Evolutionary conservation across 2,329 filamentous ascomycete genomes (phyloP), one percentile per base, ranked within the genome.

Genomic region (Colletotrichum incanum): DNA sequence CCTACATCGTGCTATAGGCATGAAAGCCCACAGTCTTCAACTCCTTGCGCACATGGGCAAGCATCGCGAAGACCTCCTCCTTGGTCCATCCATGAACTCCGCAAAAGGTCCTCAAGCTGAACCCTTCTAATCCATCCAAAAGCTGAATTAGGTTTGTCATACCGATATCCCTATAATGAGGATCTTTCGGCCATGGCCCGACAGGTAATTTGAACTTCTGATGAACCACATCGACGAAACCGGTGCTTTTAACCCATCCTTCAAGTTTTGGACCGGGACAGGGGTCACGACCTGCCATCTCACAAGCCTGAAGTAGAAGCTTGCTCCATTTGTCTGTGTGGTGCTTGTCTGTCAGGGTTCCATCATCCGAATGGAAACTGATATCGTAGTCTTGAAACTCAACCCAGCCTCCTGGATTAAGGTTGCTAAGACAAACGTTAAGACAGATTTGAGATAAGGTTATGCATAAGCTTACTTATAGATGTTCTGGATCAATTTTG

Each of bases 381-480:
- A 78, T 49, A 31, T 78, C 72, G 52, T 74, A 78, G 55, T 80
- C 78, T 41, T 79, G 76, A 8, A 63, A 63, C n/a, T 62, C 87
- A 49, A 88, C 82, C 87, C 87, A 89, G 26, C 85, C 87, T 9
- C 87, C 87, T 3, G 86, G 86, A 73, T 85, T 86, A 20, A 88
- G 78, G 76, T 88, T 84, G 43, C 86, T 87, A 65, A 9, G 3
- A 3, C 3, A 31, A 31, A 5, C 3, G 28, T 31, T 31, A 31
- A 6, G 3, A 5, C 6, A 6, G 8, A 9, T 43, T 16, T 16
- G 16, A 20, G n/a, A 39, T 8, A 50, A 9, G 9, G 2, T 16
- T 18, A 12, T 7, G n/a, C 12, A 41, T 39, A 52, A 43, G 76
- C 83, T 74, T 76, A 88, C 87, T 86, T 83, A 56, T 84, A 81